phyloP scores from a whole-genome alignment of 1,139 yeast species.

The Hansenula anomala region DNA sequence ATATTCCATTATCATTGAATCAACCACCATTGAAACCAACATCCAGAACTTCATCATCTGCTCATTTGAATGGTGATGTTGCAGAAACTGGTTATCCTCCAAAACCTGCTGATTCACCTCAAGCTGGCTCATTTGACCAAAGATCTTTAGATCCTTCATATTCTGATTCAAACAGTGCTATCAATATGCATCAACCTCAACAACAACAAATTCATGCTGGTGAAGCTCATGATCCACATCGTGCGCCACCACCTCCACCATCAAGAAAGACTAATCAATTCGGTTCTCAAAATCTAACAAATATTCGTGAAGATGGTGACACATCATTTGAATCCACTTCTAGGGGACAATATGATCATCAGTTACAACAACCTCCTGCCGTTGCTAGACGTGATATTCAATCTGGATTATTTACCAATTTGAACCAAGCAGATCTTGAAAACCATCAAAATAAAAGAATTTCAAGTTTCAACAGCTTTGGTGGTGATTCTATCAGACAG shows the following conservation, averaged over 20 bases:
- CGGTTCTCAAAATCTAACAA: constrained; percentile 13
- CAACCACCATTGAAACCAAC: constrained; percentile 24
- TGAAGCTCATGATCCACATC: constrained; percentile 8
- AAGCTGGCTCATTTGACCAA: not conserved
- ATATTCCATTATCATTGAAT: constrained; percentile 16
- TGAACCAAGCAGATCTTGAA: constrained; percentile 34
- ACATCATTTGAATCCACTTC: constrained; percentile 9
- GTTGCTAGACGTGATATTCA: constrained; percentile 44
- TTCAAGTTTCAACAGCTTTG: constrained; percentile 22
- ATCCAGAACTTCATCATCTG: constrained; percentile 13
- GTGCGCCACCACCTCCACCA: constrained; percentile 54
- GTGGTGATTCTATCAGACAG: constrained; percentile 19
- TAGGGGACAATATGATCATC: not conserved
- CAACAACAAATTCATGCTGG: constrained; percentile 3
- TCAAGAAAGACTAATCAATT: constrained; percentile 43
- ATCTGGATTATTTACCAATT: constrained; percentile 50
- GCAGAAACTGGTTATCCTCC: not conserved
- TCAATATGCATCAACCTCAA: constrained; percentile 3
- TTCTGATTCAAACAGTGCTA: constrained; percentile 2
- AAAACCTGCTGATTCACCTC: not conserved
- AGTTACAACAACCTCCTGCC: constrained; percentile 7
- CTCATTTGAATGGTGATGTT: constrained; percentile 2
- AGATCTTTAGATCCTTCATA: constrained; percentile 1
- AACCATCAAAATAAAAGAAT: constrained; percentile 19
- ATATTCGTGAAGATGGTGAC: constrained; percentile 22